Evolutionary conservation across 164 flowering plant species (phyloP).

Genomic region (Tetrastigma voinierianum): DNA sequence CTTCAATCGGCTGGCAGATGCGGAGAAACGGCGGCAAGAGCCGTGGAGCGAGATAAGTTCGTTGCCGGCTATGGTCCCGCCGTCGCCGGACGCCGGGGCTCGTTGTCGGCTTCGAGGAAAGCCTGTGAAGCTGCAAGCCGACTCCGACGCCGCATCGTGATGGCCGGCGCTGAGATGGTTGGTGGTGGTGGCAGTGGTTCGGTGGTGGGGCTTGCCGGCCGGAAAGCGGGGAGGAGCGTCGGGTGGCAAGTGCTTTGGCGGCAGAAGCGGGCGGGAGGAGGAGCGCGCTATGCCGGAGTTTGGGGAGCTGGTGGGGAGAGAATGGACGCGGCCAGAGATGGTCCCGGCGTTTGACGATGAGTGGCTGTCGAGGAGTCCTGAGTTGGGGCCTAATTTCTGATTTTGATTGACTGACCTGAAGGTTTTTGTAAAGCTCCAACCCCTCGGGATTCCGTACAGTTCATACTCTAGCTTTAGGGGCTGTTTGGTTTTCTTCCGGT

Average conservation of each 20-base stretch:
- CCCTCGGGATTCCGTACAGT: neutral
- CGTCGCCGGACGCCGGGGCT: neutral
- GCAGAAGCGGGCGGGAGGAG: neutral
- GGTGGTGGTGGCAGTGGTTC: neutral
- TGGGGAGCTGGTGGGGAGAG: neutral
- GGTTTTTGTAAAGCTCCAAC: neutral
- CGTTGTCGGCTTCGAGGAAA: neutral
- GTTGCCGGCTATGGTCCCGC: neutral
- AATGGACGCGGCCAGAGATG: constrained; percentile 16
- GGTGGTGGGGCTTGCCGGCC: constrained; percentile 3
- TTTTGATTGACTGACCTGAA: constrained; percentile 6
- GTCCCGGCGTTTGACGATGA: constrained; percentile 10
- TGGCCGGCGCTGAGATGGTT: constrained; percentile 15
- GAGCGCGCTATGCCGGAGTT: neutral
- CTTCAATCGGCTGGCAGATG: constrained; percentile 13
- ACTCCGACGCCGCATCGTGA: constrained; percentile 14
- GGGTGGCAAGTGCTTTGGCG: neutral
- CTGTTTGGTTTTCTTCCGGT: too few relatives aligned
- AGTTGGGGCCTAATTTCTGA: constrained; percentile 16
- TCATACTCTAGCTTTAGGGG: neutral
- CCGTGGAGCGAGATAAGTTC: constrained; percentile 13
- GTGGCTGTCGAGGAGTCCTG: constrained; percentile 15
- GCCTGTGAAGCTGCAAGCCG: constrained; percentile 20
- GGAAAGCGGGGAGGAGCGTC: neutral
- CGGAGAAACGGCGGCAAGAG: constrained; percentile 21